Evolutionary conservation across 2,329 filamentous ascomycete genomes (phyloP).

Genomic region (Penicillium corylophilum): DNA sequence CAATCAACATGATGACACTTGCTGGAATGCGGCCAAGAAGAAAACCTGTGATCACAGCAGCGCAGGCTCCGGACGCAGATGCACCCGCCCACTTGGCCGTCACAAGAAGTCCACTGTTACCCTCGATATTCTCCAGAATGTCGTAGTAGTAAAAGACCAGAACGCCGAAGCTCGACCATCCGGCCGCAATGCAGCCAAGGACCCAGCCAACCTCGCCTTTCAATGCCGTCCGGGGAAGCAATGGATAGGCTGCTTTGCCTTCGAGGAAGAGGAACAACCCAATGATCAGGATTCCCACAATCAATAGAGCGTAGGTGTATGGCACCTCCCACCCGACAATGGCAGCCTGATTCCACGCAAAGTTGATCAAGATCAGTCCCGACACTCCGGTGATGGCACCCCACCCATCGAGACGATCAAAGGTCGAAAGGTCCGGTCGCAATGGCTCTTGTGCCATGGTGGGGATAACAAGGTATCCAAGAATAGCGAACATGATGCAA

Average conservation of each 20-base stretch:
- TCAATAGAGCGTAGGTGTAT: slow-evolving; percentile 56
- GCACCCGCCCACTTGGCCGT: slow-evolving; percentile 29
- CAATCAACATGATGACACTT: slow-evolving; percentile 38
- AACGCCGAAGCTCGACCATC: slow-evolving; percentile 57
- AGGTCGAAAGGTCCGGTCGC: slow-evolving; percentile 6
- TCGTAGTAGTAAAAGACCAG: slow-evolving; percentile 55
- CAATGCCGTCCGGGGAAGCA: slow-evolving; percentile 56
- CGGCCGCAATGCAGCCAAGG: slow-evolving; percentile 54
- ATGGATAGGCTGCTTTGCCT: slow-evolving; percentile 47
- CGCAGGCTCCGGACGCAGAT: slow-evolving; percentile 31
- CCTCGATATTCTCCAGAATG: slow-evolving; percentile 47
- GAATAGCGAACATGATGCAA: slow-evolving; percentile 37
- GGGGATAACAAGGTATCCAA: slow-evolving; percentile 30
- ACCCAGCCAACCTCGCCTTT: slow-evolving; percentile 56
- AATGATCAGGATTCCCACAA: slow-evolving; percentile 57
- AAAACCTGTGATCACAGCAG: slow-evolving; percentile 35
- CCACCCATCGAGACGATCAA: slow-evolving; percentile 34
- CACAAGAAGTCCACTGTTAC: slow-evolving; percentile 29
- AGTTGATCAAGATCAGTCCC: slow-evolving; percentile 62
- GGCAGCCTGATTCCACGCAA: slow-evolving; percentile 65
- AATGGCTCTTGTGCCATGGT: slow-evolving; percentile 2
- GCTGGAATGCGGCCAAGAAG: slow-evolving; percentile 33
- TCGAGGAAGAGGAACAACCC: slow-evolving; percentile 56
- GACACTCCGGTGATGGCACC: slow-evolving; percentile 51
- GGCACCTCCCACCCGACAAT: slow-evolving; percentile 57